Evolutionary conservation across 2,329 filamentous ascomycete species (phyloP), one percentile per base, ranked within the genome.

Genomic region (Aspergillus viridinutans): DNA sequence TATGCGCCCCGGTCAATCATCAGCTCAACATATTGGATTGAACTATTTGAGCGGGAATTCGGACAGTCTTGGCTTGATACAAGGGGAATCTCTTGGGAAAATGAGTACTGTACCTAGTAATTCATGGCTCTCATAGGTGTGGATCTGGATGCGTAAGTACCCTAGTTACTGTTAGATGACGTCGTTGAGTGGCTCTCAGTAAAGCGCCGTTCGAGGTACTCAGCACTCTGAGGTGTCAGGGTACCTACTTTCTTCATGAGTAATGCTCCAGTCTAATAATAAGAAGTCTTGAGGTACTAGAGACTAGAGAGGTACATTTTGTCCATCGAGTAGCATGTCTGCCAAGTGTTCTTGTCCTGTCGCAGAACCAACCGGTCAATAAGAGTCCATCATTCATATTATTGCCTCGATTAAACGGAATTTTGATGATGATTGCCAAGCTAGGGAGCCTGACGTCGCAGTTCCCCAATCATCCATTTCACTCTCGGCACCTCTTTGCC

Each of bases 401-500:
- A 38, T 38, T 38, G 14, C 32, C 32, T 38, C 5, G 6, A 38
- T 17, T 14, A 43, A 47, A 23, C 2, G 23, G 20, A 14, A 47
- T 25, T 47, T 7, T 23, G 23, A 47, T 47, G 43, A 25, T 25
- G 23, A 47, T 47, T 47, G 43, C 43, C 43, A 47, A 47, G 43
- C 21, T 17, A 7, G 21, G 10, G 5, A 12, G 23, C 14, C 43
- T 47, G 43, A 47, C 43, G 43, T 26, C 43, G 43, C 20, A 23
- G 20, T 47, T 26, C 43, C 43, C 43, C 43, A 47, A 26, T 47
- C 21, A 35, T 43, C 9, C 6, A 21, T 21, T 21, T 23, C 21
- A 25, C 21, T 53, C 43, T 56, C 54, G 54, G 54, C 54, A 56
- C 32, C 26, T 26, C 49, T 29, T 50, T 48, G 40, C 55, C 55